phyloP scores from a whole-genome alignment of 2,329 filamentous ascomycete species.

The Cladophialophora exuberans region DNA sequence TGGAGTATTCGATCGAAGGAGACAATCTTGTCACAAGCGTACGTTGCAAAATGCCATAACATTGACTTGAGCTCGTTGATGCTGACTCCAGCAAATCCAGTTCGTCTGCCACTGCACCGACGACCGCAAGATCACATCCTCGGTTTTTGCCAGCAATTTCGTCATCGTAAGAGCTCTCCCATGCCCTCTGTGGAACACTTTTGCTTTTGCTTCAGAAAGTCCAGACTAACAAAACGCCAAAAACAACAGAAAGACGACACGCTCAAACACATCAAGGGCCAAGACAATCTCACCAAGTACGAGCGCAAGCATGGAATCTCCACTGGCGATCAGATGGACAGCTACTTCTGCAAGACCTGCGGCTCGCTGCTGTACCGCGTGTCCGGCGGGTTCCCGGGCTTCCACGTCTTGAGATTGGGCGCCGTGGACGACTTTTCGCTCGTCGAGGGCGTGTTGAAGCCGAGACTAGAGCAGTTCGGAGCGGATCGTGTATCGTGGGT shows the following conservation, averaged over 20 bases:
- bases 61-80: background rate
- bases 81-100: no score
- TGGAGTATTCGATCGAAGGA: constrained; percentile 2
- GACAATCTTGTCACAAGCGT: constrained; percentile 6
- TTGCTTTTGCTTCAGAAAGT: no score
- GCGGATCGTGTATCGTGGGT: background rate
- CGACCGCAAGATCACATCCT: constrained; percentile 7
- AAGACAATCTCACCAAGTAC: background rate
- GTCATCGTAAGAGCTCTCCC: constrained; percentile 3
- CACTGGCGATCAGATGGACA: constrained; percentile 6
- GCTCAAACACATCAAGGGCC: background rate
- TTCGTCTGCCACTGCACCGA: constrained; percentile 11
- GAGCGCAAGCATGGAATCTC: constrained; percentile 2
- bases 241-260: constrained; percentile 7
- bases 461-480: constrained; percentile 1
- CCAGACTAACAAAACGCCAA: no score
- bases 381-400: background rate
- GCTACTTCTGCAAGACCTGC: constrained; percentile 8
- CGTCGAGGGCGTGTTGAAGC: background rate
- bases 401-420: background rate
- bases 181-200: no score
- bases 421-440: constrained; percentile 3
- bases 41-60: background rate
- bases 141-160: constrained; percentile 2
- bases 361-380: constrained; percentile 5